Base-by-base conservation (phyloP, 192 early-diverging fungal genomes). In the Cladochytrium replicatum region DNA sequence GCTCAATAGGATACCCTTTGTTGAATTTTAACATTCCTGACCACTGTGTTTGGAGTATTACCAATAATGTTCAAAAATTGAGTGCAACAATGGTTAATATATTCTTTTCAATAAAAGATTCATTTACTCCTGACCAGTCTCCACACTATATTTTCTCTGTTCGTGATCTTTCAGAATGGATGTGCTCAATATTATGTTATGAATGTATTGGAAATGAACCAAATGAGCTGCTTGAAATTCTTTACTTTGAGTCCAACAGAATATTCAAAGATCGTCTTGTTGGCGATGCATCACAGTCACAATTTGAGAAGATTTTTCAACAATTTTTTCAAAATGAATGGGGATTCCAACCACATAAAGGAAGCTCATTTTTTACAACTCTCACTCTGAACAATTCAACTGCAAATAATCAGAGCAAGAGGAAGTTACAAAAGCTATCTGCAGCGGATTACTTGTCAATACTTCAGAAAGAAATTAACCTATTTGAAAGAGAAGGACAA, bases 121-220 rank as follows among this genome's bases (percentile, higher is more conserved):
- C 66, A 15, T 78, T 74, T 50, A 78, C 74, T 0, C 50, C 32
- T 2, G 74, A 77, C 52, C 38, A 63, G 19, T 48, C 55, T 19
- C 50, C 71, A 22, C 76, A 78, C 56, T 78, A 78, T 50, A 41
- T 65, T 8, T 78, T 77, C 41, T 74, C 63, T 4, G 73, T 74
- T 8, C 40, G 76, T 24, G 76, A 78, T 43, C 30, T 78, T 9
- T 68, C 74, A 6, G 40, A 59, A 8, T 68, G 66, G 62, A 37
- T 77, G 8, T 23, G 71, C 6, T 60, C 57, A 17, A 30, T 78
- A 2, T 48, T 44, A 4, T 38, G 60, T 6, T 78, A 76, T 42
- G 48, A 67, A 27, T 55, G 53, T 44, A 31, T 19, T 2, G 47
- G 50, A 19, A 47, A 64, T 22, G 68, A 78, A 48, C 56, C 58